A percentile compares a stretch with the other conserved stretches of the same genome.
phyloP scores from a whole-genome alignment of 306 rosid genomes.

The Begonia masoniana region DNA sequence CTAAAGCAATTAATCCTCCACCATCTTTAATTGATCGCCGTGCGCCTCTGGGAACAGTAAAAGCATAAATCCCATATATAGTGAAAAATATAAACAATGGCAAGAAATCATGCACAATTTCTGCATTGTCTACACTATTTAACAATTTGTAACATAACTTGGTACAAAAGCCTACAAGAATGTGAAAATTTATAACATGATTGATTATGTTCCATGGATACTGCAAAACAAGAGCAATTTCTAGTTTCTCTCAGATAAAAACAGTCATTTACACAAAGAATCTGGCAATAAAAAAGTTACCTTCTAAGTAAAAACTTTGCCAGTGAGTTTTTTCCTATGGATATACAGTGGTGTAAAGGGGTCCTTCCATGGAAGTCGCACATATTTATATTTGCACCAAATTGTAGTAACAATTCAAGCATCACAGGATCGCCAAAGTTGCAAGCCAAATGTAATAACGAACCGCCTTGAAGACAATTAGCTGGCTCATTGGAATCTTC shows the following conservation, averaged over 20 bases:
- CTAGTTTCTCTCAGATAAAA: neutral
- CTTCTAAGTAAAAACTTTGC: slow-evolving; percentile 84
- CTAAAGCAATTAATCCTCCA: slow-evolving; percentile 63
- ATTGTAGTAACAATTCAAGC: slow-evolving; percentile 88
- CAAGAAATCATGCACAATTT: no score
- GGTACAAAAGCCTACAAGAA: neutral
- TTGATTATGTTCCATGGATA: no score
- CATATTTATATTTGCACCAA: slow-evolving; percentile 68
- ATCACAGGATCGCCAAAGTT: slow-evolving; percentile 41
- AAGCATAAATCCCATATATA: neutral
- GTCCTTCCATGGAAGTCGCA: slow-evolving; percentile 82
- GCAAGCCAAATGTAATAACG: slow-evolving; percentile 83
- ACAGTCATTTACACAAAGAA: neutral
- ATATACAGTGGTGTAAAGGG: slow-evolving; percentile 83
- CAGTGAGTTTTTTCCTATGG: slow-evolving; percentile 45
- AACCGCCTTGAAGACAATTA: slow-evolving; percentile 64
- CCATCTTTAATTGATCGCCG: slow-evolving; percentile 64
- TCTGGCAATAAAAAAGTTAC: slow-evolving; percentile 20
- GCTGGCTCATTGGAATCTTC: slow-evolving; percentile 30
- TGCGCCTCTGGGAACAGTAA: slow-evolving; percentile 52
- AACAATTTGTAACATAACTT: neutral
- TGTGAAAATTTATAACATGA: neutral
- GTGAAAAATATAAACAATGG: neutral
- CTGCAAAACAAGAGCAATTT: no score
- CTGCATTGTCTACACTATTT: no score